phyloP scores from a whole-genome alignment of 495 filamentous ascomycete genomes.

The Clohesyomyces aquaticus region DNA sequence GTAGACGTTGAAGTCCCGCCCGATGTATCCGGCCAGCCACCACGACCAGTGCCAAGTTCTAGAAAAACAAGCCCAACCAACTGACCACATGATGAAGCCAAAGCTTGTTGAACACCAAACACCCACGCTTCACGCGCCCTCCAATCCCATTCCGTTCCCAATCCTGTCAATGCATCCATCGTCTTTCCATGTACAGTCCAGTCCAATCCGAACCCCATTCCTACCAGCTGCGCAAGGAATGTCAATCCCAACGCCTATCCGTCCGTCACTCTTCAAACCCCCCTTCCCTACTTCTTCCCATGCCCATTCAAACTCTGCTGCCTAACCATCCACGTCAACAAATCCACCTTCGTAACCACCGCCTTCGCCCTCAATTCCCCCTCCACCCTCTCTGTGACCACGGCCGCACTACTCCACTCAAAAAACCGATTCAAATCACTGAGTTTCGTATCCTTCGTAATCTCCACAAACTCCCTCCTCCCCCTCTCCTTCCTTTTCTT shows the following conservation, averaged over 20 bases:
- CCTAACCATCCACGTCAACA: conserved; percentile 90
- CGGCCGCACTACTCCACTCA: conserved; percentile 94
- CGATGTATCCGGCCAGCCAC: too few relatives aligned
- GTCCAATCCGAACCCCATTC: too few relatives aligned
- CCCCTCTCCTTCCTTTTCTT: conserved; percentile 56
- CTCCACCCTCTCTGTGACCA: conserved; percentile 77
- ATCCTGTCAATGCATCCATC: neutral
- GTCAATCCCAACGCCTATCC: neutral
- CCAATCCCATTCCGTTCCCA: neutral
- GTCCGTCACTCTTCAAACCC: too few relatives aligned
- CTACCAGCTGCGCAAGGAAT: neutral
- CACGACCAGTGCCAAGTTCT: too few relatives aligned
- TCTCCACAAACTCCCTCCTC: conserved; percentile 73
- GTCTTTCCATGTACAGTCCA: too few relatives aligned
- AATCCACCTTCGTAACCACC: conserved; percentile 94
- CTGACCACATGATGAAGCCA: too few relatives aligned
- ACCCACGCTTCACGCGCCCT: neutral
- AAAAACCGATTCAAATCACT: conserved; percentile 86
- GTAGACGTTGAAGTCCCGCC: too few relatives aligned
- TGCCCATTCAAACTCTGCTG: conserved; percentile 49
- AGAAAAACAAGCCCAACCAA: too few relatives aligned
- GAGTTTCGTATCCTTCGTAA: conserved; percentile 86
- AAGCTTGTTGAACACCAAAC: conserved; percentile 1
- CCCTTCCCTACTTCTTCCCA: neutral
- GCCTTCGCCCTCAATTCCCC: conserved; percentile 75